These are phyloP conservation scores for Biscogniauxia sp. DNA, from an alignment of 2,329 filamentous ascomycete genomes.

Conservation along the genomic window DNA sequence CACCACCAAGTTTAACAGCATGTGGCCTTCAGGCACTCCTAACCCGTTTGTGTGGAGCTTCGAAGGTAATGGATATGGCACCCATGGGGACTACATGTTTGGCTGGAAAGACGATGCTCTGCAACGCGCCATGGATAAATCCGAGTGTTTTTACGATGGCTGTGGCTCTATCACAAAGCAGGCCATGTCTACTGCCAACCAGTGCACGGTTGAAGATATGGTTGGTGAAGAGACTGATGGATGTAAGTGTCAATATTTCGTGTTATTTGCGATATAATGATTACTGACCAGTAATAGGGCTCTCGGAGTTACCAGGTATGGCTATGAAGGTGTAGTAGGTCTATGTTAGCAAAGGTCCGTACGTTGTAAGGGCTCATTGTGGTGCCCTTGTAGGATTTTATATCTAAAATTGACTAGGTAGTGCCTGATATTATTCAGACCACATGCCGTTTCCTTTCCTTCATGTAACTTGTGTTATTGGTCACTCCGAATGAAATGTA, in stretches of 20 bases:
- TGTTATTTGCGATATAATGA: background rate
- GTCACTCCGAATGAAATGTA: background rate
- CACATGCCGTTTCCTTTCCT: background rate
- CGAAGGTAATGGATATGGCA: slow-evolving; percentile 32
- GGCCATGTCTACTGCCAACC: slow-evolving; percentile 21
- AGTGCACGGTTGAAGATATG: slow-evolving; percentile 25
- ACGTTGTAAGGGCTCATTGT: background rate
- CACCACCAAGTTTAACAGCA: slow-evolving; percentile 35
- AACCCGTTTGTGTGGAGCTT: slow-evolving; percentile 30
- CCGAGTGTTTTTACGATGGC: slow-evolving; percentile 38
- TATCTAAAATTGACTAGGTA: background rate
- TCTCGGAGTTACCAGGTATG: slow-evolving; percentile 15
- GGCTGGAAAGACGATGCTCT: slow-evolving; percentile 32
- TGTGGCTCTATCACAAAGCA: slow-evolving; percentile 27
- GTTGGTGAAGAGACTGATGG: slow-evolving; percentile 26
- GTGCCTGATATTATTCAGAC: background rate
- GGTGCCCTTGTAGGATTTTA: background rate
- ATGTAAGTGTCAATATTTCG: slow-evolving; percentile 22
- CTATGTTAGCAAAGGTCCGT: background rate
- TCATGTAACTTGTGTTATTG: background rate
- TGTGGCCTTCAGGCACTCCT: slow-evolving; percentile 31
- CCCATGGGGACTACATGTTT: slow-evolving; percentile 38
- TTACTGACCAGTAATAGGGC: slow-evolving; percentile 15
- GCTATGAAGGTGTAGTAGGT: background rate
- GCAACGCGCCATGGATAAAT: slow-evolving; percentile 33